phyloP scores from a whole-genome alignment of 2,329 filamentous ascomycete genomes.

The Corynespora cassiicola region DNA sequence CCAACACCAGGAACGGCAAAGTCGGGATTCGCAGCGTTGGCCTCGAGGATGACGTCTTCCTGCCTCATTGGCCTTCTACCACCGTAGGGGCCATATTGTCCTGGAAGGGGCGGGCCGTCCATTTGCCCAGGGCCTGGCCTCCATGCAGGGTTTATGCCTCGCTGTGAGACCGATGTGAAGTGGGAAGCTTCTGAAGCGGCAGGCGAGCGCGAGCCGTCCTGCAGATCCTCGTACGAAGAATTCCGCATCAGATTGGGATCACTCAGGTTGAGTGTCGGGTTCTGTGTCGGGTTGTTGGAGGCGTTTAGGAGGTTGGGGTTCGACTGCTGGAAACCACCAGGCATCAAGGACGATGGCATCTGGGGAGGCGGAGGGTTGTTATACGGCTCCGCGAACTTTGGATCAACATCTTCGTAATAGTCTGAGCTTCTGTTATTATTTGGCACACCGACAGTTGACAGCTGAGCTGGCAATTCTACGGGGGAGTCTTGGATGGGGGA shows the following conservation, averaged over 20 bases:
- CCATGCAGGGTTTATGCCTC: constrained; percentile 89
- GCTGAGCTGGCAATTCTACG: constrained; percentile 39
- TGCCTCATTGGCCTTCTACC: constrained; percentile 51
- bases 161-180: constrained; percentile 90
- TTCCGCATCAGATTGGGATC: constrained; percentile 48
- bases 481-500: constrained; percentile 49
- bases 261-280: constrained; percentile 28
- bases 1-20: constrained; percentile 71
- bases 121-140: constrained; percentile 56
- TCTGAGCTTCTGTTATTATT: constrained; percentile 49
- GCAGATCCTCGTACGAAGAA: constrained; percentile 68
- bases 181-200: constrained; percentile 77
- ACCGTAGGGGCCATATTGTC: constrained; percentile 49
- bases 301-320: constrained; percentile 36
- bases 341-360: constrained; percentile 41
- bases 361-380: constrained; percentile 30
- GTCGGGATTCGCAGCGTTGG: constrained; percentile 73
- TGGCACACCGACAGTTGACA: constrained; percentile 29
- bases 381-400: constrained; percentile 72
- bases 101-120: constrained; percentile 42
- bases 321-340: constrained; percentile 38
- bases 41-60: constrained; percentile 75
- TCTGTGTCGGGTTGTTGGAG: no score
- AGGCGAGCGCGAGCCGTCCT: constrained; percentile 71
- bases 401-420: constrained; percentile 95